A percentile compares a stretch with the other conserved stretches of the same genome.
Conservation (phyloP, 345 rosid genomes). For the Salix dunnii region DNA sequence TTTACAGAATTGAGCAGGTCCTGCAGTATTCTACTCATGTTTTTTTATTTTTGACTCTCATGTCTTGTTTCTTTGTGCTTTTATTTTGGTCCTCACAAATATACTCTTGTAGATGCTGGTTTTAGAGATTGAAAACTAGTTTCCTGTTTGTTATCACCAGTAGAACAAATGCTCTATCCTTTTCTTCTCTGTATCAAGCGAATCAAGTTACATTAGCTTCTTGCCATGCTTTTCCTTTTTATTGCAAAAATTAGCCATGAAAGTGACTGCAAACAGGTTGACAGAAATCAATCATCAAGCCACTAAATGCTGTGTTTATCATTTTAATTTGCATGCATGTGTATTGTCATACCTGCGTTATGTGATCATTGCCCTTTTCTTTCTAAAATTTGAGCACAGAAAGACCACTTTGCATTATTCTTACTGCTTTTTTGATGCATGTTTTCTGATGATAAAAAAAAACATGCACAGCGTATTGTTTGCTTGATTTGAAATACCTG, state of each 20-base stretch:
- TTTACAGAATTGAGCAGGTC: slow-evolving; percentile 98
- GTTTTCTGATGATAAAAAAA: not conserved
- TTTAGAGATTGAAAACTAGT: not conserved
- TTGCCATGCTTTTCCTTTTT: not conserved
- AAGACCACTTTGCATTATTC: not conserved
- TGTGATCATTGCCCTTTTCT: not conserved
- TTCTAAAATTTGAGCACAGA: not conserved
- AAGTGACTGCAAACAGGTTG: not conserved
- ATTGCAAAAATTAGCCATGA: not conserved
- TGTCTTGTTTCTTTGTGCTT: slow-evolving; percentile 9
- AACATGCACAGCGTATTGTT: not conserved
- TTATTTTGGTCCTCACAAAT: not conserved
- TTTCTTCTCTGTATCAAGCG: not conserved
- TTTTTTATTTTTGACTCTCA: slow-evolving; percentile 3
- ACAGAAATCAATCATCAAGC: not conserved
- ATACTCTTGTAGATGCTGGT: not conserved
- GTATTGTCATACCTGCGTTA: not conserved
- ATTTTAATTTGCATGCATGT: not conserved
- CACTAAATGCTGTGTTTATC: not conserved
- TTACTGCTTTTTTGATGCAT: not conserved
- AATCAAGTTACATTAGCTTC: not conserved
- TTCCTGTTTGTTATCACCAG: not conserved
- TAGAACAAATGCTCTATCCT: not conserved
- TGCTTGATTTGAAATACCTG: not conserved
- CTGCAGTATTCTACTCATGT: not conserved